Base-by-base conservation (phyloP, 106 monocot genomes). In the Acorus gramineus region DNA sequence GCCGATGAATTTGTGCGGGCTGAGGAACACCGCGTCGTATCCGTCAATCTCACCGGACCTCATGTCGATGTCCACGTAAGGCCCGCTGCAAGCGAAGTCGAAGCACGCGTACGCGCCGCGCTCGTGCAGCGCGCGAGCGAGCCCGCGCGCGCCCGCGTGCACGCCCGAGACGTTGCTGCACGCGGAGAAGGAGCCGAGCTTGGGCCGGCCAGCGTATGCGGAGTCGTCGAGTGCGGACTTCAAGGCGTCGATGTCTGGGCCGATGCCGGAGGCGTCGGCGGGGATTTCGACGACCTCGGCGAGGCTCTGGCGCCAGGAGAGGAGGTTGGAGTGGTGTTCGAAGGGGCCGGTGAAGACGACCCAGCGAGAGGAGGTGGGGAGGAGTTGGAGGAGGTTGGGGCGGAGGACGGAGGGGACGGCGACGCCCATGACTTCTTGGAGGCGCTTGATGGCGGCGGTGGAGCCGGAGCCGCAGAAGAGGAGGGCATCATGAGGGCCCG, bases 321-420 rank as follows among this genome's bases (percentile, higher is more conserved):
- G 69, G 49, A 89, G 71, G 56, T 89, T 89, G 50, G 85, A 90
- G 78, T 90, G 90, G 80, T 90, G 90, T 76, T 90, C 85, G 67
- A 83, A 90, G 4, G 85, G 85, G 60, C 82, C 85, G 28, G 80
- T 51, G 71, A 83, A 90, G 3, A 90, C 73, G 49, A 86, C 85
- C 90, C 85, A 90, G 2, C 82, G 71, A 3, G 80, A 78, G 7
- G 71, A 55, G 9, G 73, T 60, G 13, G 56, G 69, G 13, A 89
- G 70, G 52, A 50, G 59, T 43, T 49, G 8, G 13, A 81, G 70
- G 49, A 81, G 55, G 42, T 51, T 43, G 10, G 69, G 46, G 2
- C 79, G 76, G 47, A 89, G 79, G 68, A 74, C 71, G 8, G 84
- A 78, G 1, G 89, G 71, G 14, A 84, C 81, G 4, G 78, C 42